These are phyloP conservation scores for Aspergillus brasiliensis DNA, from an alignment of 2,329 filamentous ascomycete species.

Conservation along the genomic window DNA sequence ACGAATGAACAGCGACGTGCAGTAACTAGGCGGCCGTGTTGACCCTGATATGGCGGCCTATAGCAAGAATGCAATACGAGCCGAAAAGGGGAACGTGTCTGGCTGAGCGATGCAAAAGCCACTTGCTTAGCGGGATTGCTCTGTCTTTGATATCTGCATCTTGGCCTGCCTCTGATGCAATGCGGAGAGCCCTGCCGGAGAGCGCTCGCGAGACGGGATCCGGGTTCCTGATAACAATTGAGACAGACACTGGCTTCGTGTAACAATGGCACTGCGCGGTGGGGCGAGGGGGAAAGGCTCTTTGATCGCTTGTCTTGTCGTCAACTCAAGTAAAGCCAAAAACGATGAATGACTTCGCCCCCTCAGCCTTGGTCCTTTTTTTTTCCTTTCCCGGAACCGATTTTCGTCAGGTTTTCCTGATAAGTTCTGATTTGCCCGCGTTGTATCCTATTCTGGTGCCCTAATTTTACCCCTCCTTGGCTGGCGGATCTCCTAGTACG, in stretches of 20 bases:
- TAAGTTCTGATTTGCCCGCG: constrained; percentile 22
- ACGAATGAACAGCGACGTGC: constrained; percentile 34
- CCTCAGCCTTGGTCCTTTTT: constrained; percentile 6
- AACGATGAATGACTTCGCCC: constrained; percentile 17
- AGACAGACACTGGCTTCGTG: constrained; percentile 24
- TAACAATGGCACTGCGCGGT: constrained; percentile 22
- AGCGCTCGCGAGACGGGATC: constrained; percentile 35
- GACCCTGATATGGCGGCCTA: constrained; percentile 27
- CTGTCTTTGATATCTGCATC: constrained; percentile 47
- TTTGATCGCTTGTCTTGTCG: constrained; percentile 11
- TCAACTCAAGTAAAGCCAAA: constrained; percentile 13
- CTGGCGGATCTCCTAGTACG: constrained; percentile 35
- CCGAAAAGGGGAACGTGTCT: constrained; percentile 31
- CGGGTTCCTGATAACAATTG: constrained; percentile 28
- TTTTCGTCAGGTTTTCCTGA: constrained; percentile 17
- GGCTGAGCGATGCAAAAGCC: constrained; percentile 38
- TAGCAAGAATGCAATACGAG: constrained; percentile 35
- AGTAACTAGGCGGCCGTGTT: constrained; percentile 32
- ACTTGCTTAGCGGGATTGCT: constrained; percentile 44
- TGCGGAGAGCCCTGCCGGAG: constrained; percentile 46
- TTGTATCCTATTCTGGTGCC: constrained; percentile 22
- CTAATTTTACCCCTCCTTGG: constrained; percentile 29
- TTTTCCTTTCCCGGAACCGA: constrained; percentile 15
- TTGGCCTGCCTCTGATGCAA: constrained; percentile 44
- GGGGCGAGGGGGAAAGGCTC: constrained; percentile 4